Conservation (phyloP, 1,284 basidiomycete species). For the Blastosporella zonata region DNA sequence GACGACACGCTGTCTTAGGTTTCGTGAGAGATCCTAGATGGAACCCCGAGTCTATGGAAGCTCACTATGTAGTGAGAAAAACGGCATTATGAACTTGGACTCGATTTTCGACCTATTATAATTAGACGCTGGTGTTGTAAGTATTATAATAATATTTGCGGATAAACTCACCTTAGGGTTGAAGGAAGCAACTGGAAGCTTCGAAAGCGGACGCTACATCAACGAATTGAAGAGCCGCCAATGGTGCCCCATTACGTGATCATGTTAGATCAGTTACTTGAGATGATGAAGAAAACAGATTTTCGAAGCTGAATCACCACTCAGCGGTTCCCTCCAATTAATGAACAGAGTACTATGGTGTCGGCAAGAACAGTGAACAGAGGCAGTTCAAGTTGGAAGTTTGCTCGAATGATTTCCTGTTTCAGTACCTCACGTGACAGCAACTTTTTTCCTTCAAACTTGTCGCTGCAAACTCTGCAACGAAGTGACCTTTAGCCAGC, state of each 20-base stretch:
- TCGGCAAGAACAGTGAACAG: too few species aligned
- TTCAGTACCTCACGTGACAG: constrained; percentile 5
- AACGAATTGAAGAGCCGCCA: neutral
- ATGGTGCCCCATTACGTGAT: neutral
- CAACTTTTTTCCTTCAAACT: constrained; percentile 11
- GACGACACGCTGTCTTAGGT: neutral
- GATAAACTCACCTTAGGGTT: neutral
- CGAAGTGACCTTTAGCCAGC: constrained; percentile 12
- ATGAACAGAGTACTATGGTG: too few species aligned
- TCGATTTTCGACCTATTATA: too few species aligned
- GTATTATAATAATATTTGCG: too few species aligned
- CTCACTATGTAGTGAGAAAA: too few species aligned
- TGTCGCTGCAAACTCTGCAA: neutral
- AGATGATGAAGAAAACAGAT: too few species aligned
- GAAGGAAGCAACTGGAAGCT: neutral
- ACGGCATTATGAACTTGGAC: too few species aligned
- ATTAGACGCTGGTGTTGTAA: neutral
- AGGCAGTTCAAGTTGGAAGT: neutral
- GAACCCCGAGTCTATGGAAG: too few species aligned
- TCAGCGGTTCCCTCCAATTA: too few species aligned
- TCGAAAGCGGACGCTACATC: neutral
- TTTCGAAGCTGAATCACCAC: too few species aligned
- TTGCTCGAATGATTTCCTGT: neutral
- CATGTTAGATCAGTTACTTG: too few species aligned
- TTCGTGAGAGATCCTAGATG: too few species aligned